Evolutionary conservation across 192 early-diverging fungal species (phyloP).

Genomic region (Radiomyces spectabilis): DNA sequence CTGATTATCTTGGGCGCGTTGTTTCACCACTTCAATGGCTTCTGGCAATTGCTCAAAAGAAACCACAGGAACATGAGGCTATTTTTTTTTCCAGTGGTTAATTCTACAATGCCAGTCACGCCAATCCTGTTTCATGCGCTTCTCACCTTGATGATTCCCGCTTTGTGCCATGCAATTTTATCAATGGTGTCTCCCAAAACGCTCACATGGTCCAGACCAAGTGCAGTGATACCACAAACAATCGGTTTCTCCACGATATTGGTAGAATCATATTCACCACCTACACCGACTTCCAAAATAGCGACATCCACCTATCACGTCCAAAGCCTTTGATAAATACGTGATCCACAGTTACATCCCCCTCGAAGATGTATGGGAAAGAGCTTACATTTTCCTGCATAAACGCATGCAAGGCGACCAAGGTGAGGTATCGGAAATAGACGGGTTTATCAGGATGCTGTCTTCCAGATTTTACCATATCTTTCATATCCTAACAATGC

Average conservation of each 20-base stretch:
- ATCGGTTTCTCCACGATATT: conserved; percentile 65
- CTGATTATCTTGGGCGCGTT: conserved; percentile 61
- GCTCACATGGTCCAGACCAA: conserved; percentile 71
- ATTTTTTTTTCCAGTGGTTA: neutral
- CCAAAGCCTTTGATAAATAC: too few relatives aligned
- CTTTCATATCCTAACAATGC: neutral
- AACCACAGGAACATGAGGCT: conserved; percentile 42
- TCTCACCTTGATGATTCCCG: conserved; percentile 70
- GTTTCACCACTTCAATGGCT: conserved; percentile 58
- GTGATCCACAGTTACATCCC: too few relatives aligned
- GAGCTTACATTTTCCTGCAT: conserved; percentile 60
- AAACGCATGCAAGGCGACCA: conserved; percentile 88
- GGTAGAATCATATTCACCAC: conserved; percentile 81
- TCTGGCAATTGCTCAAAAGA: conserved; percentile 61
- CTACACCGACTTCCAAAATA: conserved; percentile 77
- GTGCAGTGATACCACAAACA: conserved; percentile 74
- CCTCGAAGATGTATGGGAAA: too few relatives aligned
- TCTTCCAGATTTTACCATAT: neutral
- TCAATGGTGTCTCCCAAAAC: conserved; percentile 66
- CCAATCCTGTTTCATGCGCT: neutral
- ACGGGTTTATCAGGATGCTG: conserved; percentile 48
- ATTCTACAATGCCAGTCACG: neutral
- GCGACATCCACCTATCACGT: conserved; percentile 71
- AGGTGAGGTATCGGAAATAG: conserved; percentile 89
- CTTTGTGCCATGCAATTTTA: conserved; percentile 80